phyloP scores from a whole-genome alignment of 1,139 yeast genomes.

The Hyphopichia pseudoburtonii region DNA sequence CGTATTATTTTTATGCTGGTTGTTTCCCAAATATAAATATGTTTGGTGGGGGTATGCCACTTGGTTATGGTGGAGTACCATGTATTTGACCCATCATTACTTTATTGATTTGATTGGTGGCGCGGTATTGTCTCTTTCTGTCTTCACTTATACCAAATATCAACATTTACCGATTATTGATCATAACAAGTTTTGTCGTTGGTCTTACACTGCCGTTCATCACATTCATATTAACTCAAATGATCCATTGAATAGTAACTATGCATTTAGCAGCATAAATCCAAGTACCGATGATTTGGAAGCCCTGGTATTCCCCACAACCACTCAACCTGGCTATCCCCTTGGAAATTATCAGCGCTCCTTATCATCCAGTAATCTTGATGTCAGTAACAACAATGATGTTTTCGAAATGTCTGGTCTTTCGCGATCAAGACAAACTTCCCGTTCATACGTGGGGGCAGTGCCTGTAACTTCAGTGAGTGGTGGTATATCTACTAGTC shows the following conservation, averaged over 20 bases:
- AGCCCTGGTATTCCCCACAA: constrained; percentile 1
- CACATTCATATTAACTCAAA: constrained; percentile 25
- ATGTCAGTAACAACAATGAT: constrained; percentile 8
- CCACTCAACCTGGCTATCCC: background rate
- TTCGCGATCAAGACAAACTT: constrained; percentile 34
- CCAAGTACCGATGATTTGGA: constrained; percentile 11
- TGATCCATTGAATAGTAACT: constrained; percentile 33
- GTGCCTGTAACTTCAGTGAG: too few species aligned
- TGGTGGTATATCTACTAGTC: background rate
- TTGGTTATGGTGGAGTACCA: constrained; percentile 98
- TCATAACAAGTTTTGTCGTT: constrained; percentile 68
- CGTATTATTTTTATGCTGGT: constrained; percentile 77
- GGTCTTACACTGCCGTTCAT: constrained; percentile 62
- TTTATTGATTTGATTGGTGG: constrained; percentile 92
- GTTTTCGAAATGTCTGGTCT: constrained; percentile 29
- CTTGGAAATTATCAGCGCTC: background rate
- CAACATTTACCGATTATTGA: constrained; percentile 72
- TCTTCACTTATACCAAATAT: constrained; percentile 73
- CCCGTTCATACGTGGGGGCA: constrained; percentile 21
- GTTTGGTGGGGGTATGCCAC: constrained; percentile 73
- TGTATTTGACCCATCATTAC: constrained; percentile 95
- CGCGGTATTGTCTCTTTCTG: constrained; percentile 68
- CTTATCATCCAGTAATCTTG: background rate
- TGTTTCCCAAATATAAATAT: constrained; percentile 69
- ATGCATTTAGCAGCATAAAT: background rate